Conservation (phyloP, 352 stramenopile genomes). For the Pythium brachiatum region DNA sequence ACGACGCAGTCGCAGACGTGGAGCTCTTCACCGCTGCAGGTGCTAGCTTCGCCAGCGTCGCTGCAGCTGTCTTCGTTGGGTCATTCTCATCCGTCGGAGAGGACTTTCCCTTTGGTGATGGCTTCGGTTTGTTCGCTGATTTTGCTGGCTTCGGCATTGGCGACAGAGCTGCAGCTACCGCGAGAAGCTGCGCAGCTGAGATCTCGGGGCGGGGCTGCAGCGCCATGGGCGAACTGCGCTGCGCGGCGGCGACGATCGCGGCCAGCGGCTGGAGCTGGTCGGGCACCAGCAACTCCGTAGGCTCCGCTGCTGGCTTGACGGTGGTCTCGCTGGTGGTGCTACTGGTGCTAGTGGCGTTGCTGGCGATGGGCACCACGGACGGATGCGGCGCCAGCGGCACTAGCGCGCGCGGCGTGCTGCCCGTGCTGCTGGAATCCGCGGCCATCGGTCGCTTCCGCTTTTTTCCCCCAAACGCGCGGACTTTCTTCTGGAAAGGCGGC, state of each 20-base stretch:
- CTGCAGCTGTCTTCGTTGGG: not conserved
- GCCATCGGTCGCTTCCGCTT: not conserved
- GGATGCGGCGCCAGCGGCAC: not conserved
- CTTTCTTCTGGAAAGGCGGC: constrained; percentile 4
- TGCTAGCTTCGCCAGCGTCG: not conserved
- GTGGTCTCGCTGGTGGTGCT: not conserved
- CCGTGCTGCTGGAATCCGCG: constrained; percentile 1
- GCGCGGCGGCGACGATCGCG: not conserved
- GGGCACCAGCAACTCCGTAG: not conserved
- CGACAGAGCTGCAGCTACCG: not conserved
- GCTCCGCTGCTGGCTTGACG: not conserved
- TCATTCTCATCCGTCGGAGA: not conserved
- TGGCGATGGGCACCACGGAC: not conserved
- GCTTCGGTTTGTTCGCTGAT: no score
- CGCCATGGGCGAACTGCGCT: not conserved
- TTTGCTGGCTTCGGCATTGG: not conserved
- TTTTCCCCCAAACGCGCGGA: not conserved
- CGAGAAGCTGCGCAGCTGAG: not conserved
- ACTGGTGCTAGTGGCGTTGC: not conserved
- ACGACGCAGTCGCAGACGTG: not conserved
- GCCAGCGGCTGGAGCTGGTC: not conserved
- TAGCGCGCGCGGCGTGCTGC: not conserved
- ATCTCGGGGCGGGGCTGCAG: not conserved
- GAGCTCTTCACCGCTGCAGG: not conserved
- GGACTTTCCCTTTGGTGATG: no score